Base-by-base conservation (phyloP, 495 filamentous ascomycete genomes). In the Trichocladium uniseriatum region DNA sequence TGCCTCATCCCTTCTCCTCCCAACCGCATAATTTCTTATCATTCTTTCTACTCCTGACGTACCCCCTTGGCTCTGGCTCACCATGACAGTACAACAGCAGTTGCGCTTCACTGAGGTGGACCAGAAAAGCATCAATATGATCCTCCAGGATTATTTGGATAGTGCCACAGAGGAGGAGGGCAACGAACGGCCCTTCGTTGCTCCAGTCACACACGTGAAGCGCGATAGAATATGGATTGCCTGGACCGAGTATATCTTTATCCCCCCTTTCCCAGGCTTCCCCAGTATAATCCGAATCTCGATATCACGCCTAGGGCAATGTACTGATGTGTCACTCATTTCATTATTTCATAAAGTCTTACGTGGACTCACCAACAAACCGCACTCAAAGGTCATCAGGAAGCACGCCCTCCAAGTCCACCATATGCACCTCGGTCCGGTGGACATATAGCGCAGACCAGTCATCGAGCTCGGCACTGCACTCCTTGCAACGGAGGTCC, bases 401-500 rank as follows among this genome's bases (percentile, higher is more conserved):
- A 28, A 42, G 22, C 21, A 21, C 21, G 21, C 13, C 28, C 39
- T n/a, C n/a, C n/a, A 27, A 4, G 24, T 27, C 39, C 22, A 29
- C 22, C 21, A 13, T 14, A 29, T 42, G 39, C 38, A 22, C 0
- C 38, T 39, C 38, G 38, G 38, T 21, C 39, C n/a, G 11, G 24
- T 42, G 39, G 39, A 15, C 6, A 18, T 16, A 5, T 6, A 42
- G 22, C 39, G 11, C 24, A 42, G 21, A 27, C 10, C 3, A 28
- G 14, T 21, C 9, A 21, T 42, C 39, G 22, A 42, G 28, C 39
- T 27, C 39, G 22, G 14, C 39, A 2, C 21, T 22, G 39, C 39
- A 42, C 39, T 42, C 21, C 39, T 15, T 5, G 20, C 38, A 39
- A 39, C 38, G 38, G 38, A 39, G 38, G 39, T 42, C 39, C 39